A percentile compares a stretch with the other conserved stretches of the same genome.
Conservation (phyloP, 1,284 basidiomycete species). For the Puccinia polysora region DNA sequence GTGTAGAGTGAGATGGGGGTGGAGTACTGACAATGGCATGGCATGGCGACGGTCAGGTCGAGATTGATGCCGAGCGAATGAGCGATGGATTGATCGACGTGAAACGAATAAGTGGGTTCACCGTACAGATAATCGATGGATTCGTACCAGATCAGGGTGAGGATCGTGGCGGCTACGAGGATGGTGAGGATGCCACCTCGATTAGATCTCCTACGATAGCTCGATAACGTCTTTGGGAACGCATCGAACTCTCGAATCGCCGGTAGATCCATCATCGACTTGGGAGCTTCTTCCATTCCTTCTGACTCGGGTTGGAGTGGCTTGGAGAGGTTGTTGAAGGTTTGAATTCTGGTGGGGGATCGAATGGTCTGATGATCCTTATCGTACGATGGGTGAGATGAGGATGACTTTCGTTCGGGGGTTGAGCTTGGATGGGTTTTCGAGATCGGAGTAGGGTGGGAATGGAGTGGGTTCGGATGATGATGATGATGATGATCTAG, state of each 20-base stretch:
- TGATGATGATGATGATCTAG: too few species aligned
- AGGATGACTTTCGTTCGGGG: too few species aligned
- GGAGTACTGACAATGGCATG: slow-evolving; percentile 72
- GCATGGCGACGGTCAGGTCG: slow-evolving; percentile 85
- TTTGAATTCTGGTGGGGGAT: too few species aligned
- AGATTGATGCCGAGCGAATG: slow-evolving; percentile 76
- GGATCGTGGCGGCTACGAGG: slow-evolving; percentile 67
- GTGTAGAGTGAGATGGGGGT: background rate
- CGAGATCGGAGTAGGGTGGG: too few species aligned
- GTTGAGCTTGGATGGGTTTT: too few species aligned
- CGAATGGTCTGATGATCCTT: too few species aligned
- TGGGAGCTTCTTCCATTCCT: background rate
- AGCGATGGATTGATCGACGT: slow-evolving; percentile 64
- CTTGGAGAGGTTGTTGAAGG: background rate
- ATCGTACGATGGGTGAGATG: too few species aligned
- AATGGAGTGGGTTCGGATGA: too few species aligned
- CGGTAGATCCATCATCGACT: slow-evolving; percentile 33
- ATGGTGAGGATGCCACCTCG: slow-evolving; percentile 83
- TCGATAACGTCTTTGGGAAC: slow-evolving; percentile 76
- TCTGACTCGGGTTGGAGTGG: background rate
- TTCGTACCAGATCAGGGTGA: slow-evolving; percentile 76
- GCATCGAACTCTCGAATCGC: slow-evolving; percentile 62
- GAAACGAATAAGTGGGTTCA: slow-evolving; percentile 79
- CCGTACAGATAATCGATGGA: slow-evolving; percentile 85
- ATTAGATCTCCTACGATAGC: slow-evolving; percentile 78